phyloP scores from a whole-genome alignment of 179 eudicot genomes.

The Patellifolia procumbens region DNA sequence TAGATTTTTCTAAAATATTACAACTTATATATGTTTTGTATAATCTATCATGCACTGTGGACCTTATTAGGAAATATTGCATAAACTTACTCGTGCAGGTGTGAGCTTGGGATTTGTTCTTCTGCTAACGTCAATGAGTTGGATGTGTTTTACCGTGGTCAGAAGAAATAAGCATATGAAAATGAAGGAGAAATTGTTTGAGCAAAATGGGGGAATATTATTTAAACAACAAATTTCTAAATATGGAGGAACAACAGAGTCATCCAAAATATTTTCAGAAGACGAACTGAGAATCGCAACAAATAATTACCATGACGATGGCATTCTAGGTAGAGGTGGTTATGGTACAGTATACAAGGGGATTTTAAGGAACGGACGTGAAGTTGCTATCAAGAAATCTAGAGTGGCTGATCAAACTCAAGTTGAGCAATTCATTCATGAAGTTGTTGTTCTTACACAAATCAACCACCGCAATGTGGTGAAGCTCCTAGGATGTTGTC shows the following conservation, averaged over 20 bases:
- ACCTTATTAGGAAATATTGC: too few species aligned
- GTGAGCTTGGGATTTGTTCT: conserved; percentile 8
- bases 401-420: background rate
- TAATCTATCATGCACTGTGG: too few species aligned
- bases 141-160: conserved; percentile 15
- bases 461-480: background rate
- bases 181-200: conserved; percentile 24
- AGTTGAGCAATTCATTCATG: conserved; percentile 1
- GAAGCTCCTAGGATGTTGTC: conserved; percentile 1
- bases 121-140: background rate
- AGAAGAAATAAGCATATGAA: conserved; percentile 18
- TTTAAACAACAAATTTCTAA: conserved; percentile 11
- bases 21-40: too few species aligned
- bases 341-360: background rate
- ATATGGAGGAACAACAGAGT: background rate
- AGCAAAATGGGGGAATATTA: conserved; percentile 33
- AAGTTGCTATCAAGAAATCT: conserved; percentile 6
- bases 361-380: background rate
- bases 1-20: too few species aligned
- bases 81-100: conserved; percentile 9
- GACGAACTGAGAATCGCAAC: background rate
- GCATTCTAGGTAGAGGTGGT: background rate
- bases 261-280: background rate
- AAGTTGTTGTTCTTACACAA: background rate
- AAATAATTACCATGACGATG: background rate